Conservation (phyloP, 1,139 yeast species). For the Kurtzmaniella quercitrusa region DNA sequence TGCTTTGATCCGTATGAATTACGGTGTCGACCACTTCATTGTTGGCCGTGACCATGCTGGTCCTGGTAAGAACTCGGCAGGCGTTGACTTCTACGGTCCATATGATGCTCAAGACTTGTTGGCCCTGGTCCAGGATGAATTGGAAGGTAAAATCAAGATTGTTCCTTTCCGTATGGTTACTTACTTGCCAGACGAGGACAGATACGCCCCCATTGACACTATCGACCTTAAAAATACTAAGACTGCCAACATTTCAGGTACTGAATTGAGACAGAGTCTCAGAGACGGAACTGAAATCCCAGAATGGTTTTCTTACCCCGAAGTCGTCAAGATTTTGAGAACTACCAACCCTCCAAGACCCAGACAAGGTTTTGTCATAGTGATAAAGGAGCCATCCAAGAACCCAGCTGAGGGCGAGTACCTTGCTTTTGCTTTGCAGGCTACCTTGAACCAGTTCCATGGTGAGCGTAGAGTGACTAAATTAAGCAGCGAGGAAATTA, state of each 20-base stretch:
- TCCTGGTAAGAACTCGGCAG: slow-evolving; percentile 90
- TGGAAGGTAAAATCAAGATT: slow-evolving; percentile 66
- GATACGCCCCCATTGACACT: slow-evolving; percentile 93
- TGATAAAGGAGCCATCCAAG: slow-evolving; percentile 54
- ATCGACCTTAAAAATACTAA: slow-evolving; percentile 68
- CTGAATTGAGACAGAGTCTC: slow-evolving; percentile 85
- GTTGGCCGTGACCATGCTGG: slow-evolving; percentile 99
- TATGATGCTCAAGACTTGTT: slow-evolving; percentile 94
- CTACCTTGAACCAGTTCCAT: slow-evolving; percentile 83
- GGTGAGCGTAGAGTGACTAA: slow-evolving; percentile 84
- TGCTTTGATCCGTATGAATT: slow-evolving; percentile 92
- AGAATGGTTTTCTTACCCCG: slow-evolving; percentile 96
- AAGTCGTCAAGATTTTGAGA: slow-evolving; percentile 86
- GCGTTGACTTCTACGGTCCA: slow-evolving; percentile 94
- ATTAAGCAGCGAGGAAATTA: slow-evolving; percentile 48
- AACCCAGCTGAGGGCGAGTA: slow-evolving; percentile 47
- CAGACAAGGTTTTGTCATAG: slow-evolving; percentile 79
- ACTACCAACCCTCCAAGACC: slow-evolving; percentile 92
- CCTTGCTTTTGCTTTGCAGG: slow-evolving; percentile 79
- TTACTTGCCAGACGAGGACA: slow-evolving; percentile 89
- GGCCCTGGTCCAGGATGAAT: slow-evolving; percentile 67
- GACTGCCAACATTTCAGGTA: slow-evolving; percentile 92
- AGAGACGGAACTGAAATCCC: slow-evolving; percentile 88
- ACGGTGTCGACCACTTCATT: slow-evolving; percentile 95
- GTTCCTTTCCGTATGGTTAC: slow-evolving; percentile 98